Evolutionary conservation across 2,329 filamentous ascomycete species (phyloP).

Genomic region (Exophiala phaeomuriformis): DNA sequence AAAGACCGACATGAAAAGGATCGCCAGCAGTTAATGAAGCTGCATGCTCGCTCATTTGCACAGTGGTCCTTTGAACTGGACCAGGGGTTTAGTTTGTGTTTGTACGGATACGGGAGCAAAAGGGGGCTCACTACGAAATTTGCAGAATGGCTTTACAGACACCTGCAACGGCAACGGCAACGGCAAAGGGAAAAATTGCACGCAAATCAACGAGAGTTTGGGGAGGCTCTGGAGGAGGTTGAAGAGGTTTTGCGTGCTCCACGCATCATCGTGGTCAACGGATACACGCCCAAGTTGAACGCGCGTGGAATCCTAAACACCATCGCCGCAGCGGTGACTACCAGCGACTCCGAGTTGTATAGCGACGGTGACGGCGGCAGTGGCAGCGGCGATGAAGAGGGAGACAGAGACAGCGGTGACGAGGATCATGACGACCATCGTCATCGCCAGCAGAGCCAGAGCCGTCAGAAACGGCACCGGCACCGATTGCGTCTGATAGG

Average conservation of each 20-base stretch:
- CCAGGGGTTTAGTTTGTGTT: constrained; percentile 78
- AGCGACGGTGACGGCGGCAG: neutral
- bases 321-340: constrained; percentile 54
- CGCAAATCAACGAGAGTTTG: no score
- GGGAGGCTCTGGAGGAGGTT: neutral
- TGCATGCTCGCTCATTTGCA: constrained; percentile 74
- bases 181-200: no score
- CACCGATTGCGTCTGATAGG: constrained; percentile 47
- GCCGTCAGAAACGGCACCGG: constrained; percentile 25
- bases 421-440: neutral
- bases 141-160: constrained; percentile 59
- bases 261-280: constrained; percentile 77
- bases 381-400: neutral
- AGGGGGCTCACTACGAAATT: constrained; percentile 65
- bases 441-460: neutral
- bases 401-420: neutral
- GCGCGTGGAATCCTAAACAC: constrained; percentile 46
- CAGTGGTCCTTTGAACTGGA: constrained; percentile 90
- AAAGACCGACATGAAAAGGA: constrained; percentile 64
- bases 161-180: neutral
- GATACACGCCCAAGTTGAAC: constrained; percentile 53
- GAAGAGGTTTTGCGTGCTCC: neutral
- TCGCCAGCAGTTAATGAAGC: constrained; percentile 60
- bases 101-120: constrained; percentile 93
- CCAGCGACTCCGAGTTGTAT: neutral